Evolutionary conservation across 23 red algal genomes (phyloP).

Genomic region (Gracilariopsis chorda): DNA sequence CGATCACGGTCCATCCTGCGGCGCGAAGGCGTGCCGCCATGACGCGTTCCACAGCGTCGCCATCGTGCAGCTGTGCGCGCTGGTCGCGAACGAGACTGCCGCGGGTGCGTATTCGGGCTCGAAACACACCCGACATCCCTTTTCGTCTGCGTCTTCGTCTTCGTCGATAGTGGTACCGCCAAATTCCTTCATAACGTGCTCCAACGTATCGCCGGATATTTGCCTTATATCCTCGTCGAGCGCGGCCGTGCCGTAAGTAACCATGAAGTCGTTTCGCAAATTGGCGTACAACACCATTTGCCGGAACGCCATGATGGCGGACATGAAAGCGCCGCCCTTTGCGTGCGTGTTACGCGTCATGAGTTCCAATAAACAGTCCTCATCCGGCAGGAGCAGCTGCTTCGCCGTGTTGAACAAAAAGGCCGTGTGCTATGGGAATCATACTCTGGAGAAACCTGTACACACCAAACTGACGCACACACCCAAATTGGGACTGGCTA

Average conservation of each 20-base stretch:
- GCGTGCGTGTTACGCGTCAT: constrained; percentile 38
- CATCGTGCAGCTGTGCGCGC: not conserved
- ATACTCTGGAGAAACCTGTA: constrained; percentile 46
- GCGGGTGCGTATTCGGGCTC: not conserved
- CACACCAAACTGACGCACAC: constrained; percentile 74
- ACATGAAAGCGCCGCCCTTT: constrained; percentile 6
- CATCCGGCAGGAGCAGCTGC: constrained; percentile 46
- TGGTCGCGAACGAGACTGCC: no score
- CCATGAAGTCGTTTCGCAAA: constrained; percentile 74
- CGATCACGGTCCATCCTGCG: constrained; percentile 52
- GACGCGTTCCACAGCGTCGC: not conserved
- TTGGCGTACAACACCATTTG: constrained; percentile 53
- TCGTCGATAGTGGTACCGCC: not conserved
- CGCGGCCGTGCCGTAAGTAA: constrained; percentile 69
- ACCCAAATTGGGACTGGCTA: constrained; percentile 68
- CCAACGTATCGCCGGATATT: not conserved
- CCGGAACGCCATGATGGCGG: constrained; percentile 38
- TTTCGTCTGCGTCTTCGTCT: constrained; percentile 8
- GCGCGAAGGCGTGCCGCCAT: constrained; percentile 41
- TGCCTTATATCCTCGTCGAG: constrained; percentile 19
- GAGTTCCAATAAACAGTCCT: not conserved
- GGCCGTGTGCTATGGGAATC: not conserved
- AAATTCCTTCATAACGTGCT: not conserved
- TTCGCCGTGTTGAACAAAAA: constrained; percentile 34
- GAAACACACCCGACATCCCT: constrained; percentile 37